These are phyloP conservation scores for Myxozyma vanderwaltii DNA, from an alignment of 805 yeast genomes.

Conservation along the genomic window DNA sequence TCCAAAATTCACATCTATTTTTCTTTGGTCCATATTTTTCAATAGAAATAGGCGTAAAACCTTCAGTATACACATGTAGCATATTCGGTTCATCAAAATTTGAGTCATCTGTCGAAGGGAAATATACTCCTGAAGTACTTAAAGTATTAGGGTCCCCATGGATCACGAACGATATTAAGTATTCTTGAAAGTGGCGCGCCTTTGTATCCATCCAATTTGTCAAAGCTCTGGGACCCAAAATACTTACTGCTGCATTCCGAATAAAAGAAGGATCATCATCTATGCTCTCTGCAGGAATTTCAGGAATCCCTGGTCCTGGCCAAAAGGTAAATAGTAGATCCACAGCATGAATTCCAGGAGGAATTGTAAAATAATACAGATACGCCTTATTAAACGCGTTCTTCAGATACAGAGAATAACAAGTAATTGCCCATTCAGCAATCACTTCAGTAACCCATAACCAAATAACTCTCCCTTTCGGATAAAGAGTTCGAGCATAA, in stretches of 20 bases:
- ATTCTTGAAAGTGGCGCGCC: conserved; percentile 16
- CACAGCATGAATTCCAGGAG: conserved; percentile 23
- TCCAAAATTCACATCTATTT: conserved; percentile 16
- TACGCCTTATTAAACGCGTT: conserved; percentile 3
- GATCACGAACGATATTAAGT: conserved; percentile 20
- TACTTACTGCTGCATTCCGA: not conserved
- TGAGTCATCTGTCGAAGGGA: not conserved
- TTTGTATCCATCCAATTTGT: conserved; percentile 2
- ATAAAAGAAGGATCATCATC: not conserved
- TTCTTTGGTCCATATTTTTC: conserved; percentile 4
- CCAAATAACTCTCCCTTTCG: conserved; percentile 16
- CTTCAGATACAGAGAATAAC: conserved; percentile 6
- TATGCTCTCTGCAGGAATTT: not conserved
- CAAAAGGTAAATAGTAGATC: conserved; percentile 29
- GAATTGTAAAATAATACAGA: conserved; percentile 15
- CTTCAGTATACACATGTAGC: conserved; percentile 10
- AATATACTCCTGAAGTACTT: not conserved
- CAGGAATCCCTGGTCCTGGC: not conserved
- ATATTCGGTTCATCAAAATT: not conserved
- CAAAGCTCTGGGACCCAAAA: not conserved
- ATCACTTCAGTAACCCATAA: conserved; percentile 5
- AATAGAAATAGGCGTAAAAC: conserved; percentile 1
- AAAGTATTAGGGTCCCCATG: conserved; percentile 25
- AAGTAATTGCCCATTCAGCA: conserved; percentile 23
- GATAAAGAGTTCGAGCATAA: conserved; percentile 8